Evolutionary conservation across 2,329 filamentous ascomycete species (phyloP).

Genomic region (Epichloe coenophiala): DNA sequence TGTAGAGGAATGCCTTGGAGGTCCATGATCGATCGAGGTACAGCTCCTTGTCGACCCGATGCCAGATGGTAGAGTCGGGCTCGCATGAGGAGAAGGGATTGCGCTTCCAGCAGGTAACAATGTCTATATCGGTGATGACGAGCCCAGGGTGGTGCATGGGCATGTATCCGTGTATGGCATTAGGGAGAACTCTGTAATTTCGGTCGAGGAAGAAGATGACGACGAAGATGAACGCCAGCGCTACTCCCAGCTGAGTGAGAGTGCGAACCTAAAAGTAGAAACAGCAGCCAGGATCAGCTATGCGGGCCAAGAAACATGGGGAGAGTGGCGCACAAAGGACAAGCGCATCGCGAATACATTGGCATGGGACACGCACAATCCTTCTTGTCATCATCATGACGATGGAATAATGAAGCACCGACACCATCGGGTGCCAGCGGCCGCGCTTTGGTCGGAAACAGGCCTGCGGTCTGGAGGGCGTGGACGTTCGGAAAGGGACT

Average conservation of each 20-base stretch:
- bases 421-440: neutral
- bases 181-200: constrained; percentile 75
- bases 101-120: constrained; percentile 61
- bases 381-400: constrained; percentile 21
- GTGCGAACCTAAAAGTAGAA: constrained; percentile 43
- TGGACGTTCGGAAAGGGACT: neutral
- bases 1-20: constrained; percentile 65
- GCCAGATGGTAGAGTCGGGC: constrained; percentile 59
- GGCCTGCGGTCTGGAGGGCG: neutral
- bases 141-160: constrained; percentile 74
- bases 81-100: constrained; percentile 66
- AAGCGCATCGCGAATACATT: neutral
- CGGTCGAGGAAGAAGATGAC: constrained; percentile 74
- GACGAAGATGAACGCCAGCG: constrained; percentile 53
- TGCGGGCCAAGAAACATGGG: neutral
- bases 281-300: neutral
- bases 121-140: constrained; percentile 73
- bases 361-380: constrained; percentile 16
- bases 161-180: constrained; percentile 73
- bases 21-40: constrained; percentile 65
- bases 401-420: neutral
- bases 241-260: constrained; percentile 58
- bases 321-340: neutral
- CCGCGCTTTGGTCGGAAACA: neutral
- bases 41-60: constrained; percentile 78